phyloP scores from a whole-genome alignment of 148 eudicot genomes.

The Fagopyrum tataricum region DNA sequence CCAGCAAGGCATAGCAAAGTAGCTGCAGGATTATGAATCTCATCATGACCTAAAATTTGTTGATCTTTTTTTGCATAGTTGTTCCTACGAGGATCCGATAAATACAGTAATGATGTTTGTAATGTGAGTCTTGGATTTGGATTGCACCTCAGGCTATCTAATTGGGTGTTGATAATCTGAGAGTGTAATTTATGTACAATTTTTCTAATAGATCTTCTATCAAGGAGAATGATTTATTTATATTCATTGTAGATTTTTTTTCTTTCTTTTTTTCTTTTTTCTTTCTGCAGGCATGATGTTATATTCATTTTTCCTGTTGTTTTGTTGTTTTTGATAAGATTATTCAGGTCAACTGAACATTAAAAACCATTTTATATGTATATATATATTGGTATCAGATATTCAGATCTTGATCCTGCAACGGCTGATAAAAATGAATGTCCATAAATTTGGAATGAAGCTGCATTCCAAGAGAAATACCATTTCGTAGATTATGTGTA shows the following conservation, averaged over 20 bases:
- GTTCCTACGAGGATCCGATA: not conserved
- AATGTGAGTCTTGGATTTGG: not conserved
- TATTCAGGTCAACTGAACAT: too few species aligned
- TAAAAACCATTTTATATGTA: too few species aligned
- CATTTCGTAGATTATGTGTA: not conserved
- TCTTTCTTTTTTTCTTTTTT: not conserved
- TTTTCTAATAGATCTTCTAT: not conserved
- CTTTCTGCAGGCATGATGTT: not conserved
- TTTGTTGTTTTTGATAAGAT: not conserved
- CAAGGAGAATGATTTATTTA: not conserved
- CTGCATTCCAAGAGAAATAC: not conserved
- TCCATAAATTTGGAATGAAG: too few species aligned
- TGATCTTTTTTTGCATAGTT: not conserved
- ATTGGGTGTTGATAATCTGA: not conserved
- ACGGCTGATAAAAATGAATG: too few species aligned
- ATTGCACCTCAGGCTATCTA: not conserved
- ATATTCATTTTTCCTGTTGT: not conserved
- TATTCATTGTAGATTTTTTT: slow-evolving; percentile 7
- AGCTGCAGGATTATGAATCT: not conserved
- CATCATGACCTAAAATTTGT: not conserved
- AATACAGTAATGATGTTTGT: not conserved
- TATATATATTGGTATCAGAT: too few species aligned
- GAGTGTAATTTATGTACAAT: not conserved
- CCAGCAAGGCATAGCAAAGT: not conserved
- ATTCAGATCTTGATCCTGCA: too few species aligned